phyloP scores from a whole-genome alignment of 352 stramenopile genomes.

The Globisporangium viniferum region DNA sequence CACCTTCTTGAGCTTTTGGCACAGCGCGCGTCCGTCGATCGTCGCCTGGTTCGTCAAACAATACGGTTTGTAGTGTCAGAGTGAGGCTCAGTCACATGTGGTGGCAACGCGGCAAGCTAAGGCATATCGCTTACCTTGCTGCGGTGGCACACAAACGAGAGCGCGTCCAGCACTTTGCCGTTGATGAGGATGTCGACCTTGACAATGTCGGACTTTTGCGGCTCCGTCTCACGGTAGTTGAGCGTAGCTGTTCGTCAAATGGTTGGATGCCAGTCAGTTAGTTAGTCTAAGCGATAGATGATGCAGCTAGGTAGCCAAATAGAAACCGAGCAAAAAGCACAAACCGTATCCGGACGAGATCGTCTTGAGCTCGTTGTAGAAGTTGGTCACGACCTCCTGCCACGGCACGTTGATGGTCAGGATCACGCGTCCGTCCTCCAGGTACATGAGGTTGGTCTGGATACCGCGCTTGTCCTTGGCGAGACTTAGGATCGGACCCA shows the following conservation, averaged over 20 bases:
- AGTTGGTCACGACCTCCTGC: slow-evolving; percentile 99
- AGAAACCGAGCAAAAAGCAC: background rate
- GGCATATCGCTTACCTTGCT: slow-evolving; percentile 49
- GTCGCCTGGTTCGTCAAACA: slow-evolving; percentile 29
- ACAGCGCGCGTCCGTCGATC: slow-evolving; percentile 84
- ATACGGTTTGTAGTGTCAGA: background rate
- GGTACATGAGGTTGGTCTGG: slow-evolving; percentile 92
- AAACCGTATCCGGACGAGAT: slow-evolving; percentile 93
- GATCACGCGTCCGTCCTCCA: slow-evolving; percentile 94
- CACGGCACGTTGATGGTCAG: slow-evolving; percentile 95
- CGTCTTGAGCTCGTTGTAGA: slow-evolving; percentile 98
- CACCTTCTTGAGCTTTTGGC: slow-evolving; percentile 95
- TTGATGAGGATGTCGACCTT: slow-evolving; percentile 96
- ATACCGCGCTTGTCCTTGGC: slow-evolving; percentile 88
- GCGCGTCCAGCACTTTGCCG: slow-evolving; percentile 92
- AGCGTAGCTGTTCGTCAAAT: slow-evolving; percentile 62
- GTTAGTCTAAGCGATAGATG: background rate
- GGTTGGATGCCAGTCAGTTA: background rate
- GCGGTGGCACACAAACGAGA: slow-evolving; percentile 97
- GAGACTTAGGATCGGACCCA: slow-evolving; percentile 94
- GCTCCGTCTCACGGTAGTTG: slow-evolving; percentile 93
- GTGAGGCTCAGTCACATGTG: background rate
- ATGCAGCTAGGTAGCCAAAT: background rate
- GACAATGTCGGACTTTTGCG: slow-evolving; percentile 90
- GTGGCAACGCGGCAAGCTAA: background rate